A percentile compares a stretch with the other conserved stretches of the same genome.
phyloP scores from a whole-genome alignment of 805 yeast genomes.

The Dipodascus albidus region DNA sequence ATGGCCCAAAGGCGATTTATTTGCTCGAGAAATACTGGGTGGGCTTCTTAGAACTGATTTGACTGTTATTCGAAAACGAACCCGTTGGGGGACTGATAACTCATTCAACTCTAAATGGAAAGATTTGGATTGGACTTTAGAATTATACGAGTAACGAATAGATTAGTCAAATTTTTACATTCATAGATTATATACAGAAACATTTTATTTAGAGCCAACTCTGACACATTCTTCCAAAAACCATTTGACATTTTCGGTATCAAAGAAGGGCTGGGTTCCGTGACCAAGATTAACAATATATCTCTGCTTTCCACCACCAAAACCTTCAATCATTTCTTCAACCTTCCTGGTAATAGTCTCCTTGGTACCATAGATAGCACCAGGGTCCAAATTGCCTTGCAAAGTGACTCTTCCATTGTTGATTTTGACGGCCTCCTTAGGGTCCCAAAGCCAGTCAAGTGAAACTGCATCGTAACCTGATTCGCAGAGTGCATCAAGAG shows the following conservation, averaged over 20 bases:
- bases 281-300: slow-evolving; percentile 96
- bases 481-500: slow-evolving; percentile 71
- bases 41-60: slow-evolving; percentile 33
- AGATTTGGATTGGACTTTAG: slow-evolving; percentile 26
- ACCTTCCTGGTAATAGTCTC: slow-evolving; percentile 73
- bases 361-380: slow-evolving; percentile 81
- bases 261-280: slow-evolving; percentile 97
- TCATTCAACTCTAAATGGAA: slow-evolving; percentile 27
- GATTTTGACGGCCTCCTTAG: slow-evolving; percentile 69
- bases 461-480: slow-evolving; percentile 82
- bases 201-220: slow-evolving; percentile 34
- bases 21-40: slow-evolving; percentile 36
- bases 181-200: background rate
- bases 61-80: slow-evolving; percentile 25
- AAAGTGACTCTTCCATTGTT: slow-evolving; percentile 67
- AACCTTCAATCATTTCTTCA: slow-evolving; percentile 77
- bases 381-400: slow-evolving; percentile 96
- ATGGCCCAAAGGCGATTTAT: slow-evolving; percentile 39
- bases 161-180: too few relatives aligned
- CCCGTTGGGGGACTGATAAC: slow-evolving; percentile 21
- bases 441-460: slow-evolving; percentile 83
- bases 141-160: background rate
- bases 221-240: slow-evolving; percentile 84
- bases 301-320: slow-evolving; percentile 86
- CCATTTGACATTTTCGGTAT: slow-evolving; percentile 76